Evolutionary conservation across 2,329 filamentous ascomycete genomes (phyloP).

Genomic region (Hymenoscyphus fructigenus): DNA sequence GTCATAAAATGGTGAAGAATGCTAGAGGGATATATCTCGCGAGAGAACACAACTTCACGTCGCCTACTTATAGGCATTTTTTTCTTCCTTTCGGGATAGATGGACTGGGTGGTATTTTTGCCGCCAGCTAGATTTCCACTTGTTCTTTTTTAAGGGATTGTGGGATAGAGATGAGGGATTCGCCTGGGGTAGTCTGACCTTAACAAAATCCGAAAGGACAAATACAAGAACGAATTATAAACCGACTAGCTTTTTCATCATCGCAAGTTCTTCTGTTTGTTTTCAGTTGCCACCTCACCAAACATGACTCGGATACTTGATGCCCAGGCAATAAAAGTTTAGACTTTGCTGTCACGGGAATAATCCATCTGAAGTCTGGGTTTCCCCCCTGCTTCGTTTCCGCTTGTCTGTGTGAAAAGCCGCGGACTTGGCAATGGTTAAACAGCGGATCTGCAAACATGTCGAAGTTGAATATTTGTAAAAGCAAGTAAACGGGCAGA

Average conservation of each 20-base stretch:
- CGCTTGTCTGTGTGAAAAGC: neutral
- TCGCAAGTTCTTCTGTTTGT: no score
- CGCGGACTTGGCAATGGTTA: neutral
- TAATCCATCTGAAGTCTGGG: neutral
- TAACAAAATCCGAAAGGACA: no score
- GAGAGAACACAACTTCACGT: neutral
- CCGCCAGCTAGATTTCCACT: neutral
- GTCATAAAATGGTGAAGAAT: conserved; percentile 62
- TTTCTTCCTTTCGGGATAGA: neutral
- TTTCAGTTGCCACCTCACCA: neutral
- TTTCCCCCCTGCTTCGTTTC: neutral
- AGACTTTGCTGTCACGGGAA: neutral
- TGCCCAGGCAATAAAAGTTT: neutral
- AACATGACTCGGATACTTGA: neutral
- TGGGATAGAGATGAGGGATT: no score
- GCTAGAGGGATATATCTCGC: neutral
- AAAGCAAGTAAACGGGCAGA: no score
- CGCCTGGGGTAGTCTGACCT: no score
- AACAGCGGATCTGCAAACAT: neutral
- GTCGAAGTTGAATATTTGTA: no score
- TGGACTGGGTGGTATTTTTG: neutral
- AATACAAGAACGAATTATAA: no score
- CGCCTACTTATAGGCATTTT: neutral
- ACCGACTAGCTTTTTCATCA: no score
- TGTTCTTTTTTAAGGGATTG: neutral